Evolutionary conservation across 2,329 filamentous ascomycete genomes (phyloP).

Genomic region (Coccinonectria pachysandricola): DNA sequence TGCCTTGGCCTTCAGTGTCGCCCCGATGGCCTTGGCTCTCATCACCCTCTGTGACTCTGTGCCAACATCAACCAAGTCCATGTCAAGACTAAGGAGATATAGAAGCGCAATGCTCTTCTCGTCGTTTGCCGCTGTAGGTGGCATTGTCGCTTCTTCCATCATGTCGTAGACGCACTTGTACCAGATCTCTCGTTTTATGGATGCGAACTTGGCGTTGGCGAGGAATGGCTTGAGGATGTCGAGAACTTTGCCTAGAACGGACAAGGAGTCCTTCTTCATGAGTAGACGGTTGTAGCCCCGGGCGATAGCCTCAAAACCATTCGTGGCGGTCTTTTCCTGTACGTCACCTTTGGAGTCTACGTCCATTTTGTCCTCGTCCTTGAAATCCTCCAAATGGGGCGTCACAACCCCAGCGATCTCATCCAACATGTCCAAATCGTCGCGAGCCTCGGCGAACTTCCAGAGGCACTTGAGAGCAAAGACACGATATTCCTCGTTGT

Average conservation of each 20-base stretch:
- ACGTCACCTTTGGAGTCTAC: slow-evolving; percentile 45
- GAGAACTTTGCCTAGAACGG: slow-evolving; percentile 31
- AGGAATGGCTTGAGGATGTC: slow-evolving; percentile 32
- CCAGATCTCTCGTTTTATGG: slow-evolving; percentile 40
- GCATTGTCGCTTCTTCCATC: slow-evolving; percentile 30
- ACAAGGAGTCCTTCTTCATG: slow-evolving; percentile 26
- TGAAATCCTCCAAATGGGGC: slow-evolving; percentile 49
- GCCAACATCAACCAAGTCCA: slow-evolving; percentile 34
- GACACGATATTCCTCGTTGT: slow-evolving; percentile 74
- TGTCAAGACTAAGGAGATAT: slow-evolving; percentile 38
- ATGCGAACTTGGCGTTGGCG: slow-evolving; percentile 25
- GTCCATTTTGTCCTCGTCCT: slow-evolving; percentile 57
- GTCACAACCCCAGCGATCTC: slow-evolving; percentile 56
- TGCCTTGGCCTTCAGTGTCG: slow-evolving; percentile 31
- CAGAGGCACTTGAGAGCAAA: slow-evolving; percentile 65
- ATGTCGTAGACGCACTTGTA: slow-evolving; percentile 39
- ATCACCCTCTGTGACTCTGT: slow-evolving; percentile 41
- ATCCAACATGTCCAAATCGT: slow-evolving; percentile 59
- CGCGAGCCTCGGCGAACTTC: slow-evolving; percentile 56
- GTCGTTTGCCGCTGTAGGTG: slow-evolving; percentile 9
- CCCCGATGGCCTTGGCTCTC: slow-evolving; percentile 35
- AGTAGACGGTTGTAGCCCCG: slow-evolving; percentile 36
- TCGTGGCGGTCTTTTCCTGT: slow-evolving; percentile 33
- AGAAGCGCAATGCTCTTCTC: slow-evolving; percentile 16
- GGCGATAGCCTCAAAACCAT: slow-evolving; percentile 40